Conservation (phyloP, 2,329 filamentous ascomycete genomes). For the Penicillium sp. region DNA sequence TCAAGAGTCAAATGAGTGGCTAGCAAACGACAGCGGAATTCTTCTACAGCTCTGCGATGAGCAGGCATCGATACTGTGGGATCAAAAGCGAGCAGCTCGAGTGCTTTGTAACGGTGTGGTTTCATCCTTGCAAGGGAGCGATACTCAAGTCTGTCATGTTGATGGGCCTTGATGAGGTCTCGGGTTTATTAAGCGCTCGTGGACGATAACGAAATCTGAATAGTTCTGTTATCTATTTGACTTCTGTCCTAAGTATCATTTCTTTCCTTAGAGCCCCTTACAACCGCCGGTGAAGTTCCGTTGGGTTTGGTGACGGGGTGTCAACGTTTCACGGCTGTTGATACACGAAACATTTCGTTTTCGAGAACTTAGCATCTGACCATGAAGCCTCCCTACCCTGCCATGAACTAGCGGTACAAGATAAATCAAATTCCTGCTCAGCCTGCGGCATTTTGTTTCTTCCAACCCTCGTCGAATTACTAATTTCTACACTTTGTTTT, state of each 20-base stretch:
- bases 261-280: no score
- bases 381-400: not conserved
- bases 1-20: not conserved
- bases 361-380: not conserved
- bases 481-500: not conserved
- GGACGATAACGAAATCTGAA: no score
- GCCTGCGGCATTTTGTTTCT: not conserved
- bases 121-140: no score
- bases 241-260: no score
- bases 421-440: not conserved
- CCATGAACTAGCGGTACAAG: not conserved
- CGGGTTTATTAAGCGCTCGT: not conserved
- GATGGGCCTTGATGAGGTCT: not conserved
- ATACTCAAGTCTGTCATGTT: not conserved
- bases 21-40: not conserved
- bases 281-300: no score
- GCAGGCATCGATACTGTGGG: not conserved
- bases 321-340: not conserved
- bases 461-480: not conserved
- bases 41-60: conserved; percentile 1
- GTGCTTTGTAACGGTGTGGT: not conserved
- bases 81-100: not conserved
- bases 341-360: not conserved
- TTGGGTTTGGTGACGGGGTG: not conserved
- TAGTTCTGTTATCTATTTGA: no score